Base-by-base conservation (phyloP, 139 green algal species). In the Chlorella sp. region DNA sequence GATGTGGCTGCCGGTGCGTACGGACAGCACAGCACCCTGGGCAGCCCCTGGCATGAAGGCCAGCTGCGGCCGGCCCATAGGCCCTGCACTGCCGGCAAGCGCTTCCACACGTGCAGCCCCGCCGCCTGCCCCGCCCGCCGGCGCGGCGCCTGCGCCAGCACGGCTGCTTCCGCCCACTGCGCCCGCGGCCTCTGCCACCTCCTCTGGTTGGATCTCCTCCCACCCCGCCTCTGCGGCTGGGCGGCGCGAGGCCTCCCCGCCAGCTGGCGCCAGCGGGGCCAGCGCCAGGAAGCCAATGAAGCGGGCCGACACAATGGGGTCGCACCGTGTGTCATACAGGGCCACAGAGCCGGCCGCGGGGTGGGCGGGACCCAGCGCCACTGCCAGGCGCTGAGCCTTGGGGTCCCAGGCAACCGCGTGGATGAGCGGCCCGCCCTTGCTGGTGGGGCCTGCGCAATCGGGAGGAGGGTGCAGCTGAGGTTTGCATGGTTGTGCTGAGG, bases 311-410 rank as follows among this genome's bases (percentile, higher is more conserved):
- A 90, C 37, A 42, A 92, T 87, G 34, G 90, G 90, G 30, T 92
- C 85, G 61, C 76, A 88, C 32, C 90, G 85, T 7, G 85, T 89
- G 85, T 92, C 90, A 40, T 91, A 92, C 37, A 92, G 75, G 16
- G 90, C 90, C 0, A 87, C 85, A n/a, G 39, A 69, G 53, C 85
- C 85, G 22, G 89, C 78, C 14, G 77, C 85, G 21, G 85, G 90
- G 90, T 92, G 90, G 40, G 48, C 32, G 64, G 68, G 66, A 12
- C 78, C 89, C 60, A 92, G 81, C 22, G 83, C 83, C 22, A 92
- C 39, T 16, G 85, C 90, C 77, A 92, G 83, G 32, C 90, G 84
- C 83, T 90, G 85, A 14, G 69, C 90, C 0, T 64, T 37, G 3
- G 85, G 36, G 83, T 92, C 90, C 90, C 90, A 92, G 39, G 85